Conservation (phyloP, 441 rosid genomes). For the Mallotus japonicus region DNA sequence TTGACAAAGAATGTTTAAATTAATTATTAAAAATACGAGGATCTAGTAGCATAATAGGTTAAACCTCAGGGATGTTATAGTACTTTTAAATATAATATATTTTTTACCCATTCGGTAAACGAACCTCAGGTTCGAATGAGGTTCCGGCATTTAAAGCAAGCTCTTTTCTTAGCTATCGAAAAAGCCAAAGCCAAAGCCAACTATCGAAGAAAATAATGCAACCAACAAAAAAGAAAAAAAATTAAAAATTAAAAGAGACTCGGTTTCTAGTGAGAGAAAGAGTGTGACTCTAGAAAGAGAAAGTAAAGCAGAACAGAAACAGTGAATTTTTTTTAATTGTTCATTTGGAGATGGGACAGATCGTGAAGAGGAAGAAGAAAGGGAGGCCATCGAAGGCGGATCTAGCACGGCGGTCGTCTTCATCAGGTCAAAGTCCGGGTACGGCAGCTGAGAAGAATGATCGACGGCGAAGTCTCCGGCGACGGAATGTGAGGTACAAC, state of each 20-base stretch:
- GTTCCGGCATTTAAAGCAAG: conserved; percentile 29
- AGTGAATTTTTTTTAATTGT: conserved; percentile 16
- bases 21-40: no score
- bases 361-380: conserved; percentile 88
- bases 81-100: no score
- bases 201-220: conserved; percentile 30
- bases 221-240: conserved; percentile 16
- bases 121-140: conserved; percentile 43
- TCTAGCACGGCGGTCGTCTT: conserved; percentile 52
- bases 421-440: conserved; percentile 22
- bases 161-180: conserved; percentile 15
- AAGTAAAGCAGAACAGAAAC: not conserved
- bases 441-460: conserved; percentile 34
- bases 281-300: not conserved
- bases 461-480: conserved; percentile 70
- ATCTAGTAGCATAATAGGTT: no score
- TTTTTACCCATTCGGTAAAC: conserved; percentile 21
- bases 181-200: conserved; percentile 35
- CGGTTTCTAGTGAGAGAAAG: not conserved
- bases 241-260: not conserved
- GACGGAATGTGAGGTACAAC: conserved; percentile 77
- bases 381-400: conserved; percentile 93
- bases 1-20: no score
- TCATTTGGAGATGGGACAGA: conserved; percentile 63
- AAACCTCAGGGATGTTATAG: no score